Percentiles rank a stretch among this genome's conserved stretches.
phyloP scores from a whole-genome alignment of 2,329 filamentous ascomycete genomes.

The Verticillium albo-atrum region DNA sequence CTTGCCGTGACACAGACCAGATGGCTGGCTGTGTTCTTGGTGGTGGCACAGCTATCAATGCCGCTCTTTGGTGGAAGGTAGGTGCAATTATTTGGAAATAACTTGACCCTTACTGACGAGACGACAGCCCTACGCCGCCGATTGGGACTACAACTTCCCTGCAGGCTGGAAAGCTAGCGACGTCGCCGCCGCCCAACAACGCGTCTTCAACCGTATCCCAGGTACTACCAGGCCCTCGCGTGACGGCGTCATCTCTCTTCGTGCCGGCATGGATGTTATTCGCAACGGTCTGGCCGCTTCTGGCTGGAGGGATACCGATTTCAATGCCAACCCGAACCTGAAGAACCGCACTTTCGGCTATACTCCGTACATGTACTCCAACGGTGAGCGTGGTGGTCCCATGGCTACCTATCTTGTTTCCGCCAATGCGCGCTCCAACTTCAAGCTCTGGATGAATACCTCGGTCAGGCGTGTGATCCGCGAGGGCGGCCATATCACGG shows the following conservation, averaged over 20 bases:
- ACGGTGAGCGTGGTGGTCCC: slow-evolving; percentile 65
- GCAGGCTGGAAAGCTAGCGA: slow-evolving; percentile 64
- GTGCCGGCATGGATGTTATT: slow-evolving; percentile 61
- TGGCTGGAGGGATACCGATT: slow-evolving; percentile 60
- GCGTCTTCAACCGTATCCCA: slow-evolving; percentile 66
- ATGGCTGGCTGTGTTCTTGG: slow-evolving; percentile 71
- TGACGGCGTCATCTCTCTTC: slow-evolving; percentile 64
- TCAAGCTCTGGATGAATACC: slow-evolving; percentile 62
- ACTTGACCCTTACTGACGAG: no score
- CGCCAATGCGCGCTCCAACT: slow-evolving; percentile 56
- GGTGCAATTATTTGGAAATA: slow-evolving; percentile 8
- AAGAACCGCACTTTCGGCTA: slow-evolving; percentile 64
- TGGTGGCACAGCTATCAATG: slow-evolving; percentile 63
- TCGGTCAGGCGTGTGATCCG: slow-evolving; percentile 65
- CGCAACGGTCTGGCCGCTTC: slow-evolving; percentile 51
- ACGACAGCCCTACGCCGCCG: slow-evolving; percentile 48
- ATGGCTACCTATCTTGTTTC: slow-evolving; percentile 67
- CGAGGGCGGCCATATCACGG: slow-evolving; percentile 55
- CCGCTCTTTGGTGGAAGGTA: slow-evolving; percentile 63
- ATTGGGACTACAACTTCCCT: slow-evolving; percentile 72
- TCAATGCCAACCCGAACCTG: slow-evolving; percentile 53
- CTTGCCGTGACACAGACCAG: slow-evolving; percentile 65
- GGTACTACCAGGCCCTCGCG: slow-evolving; percentile 62
- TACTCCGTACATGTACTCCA: slow-evolving; percentile 62
- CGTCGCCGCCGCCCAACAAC: slow-evolving; percentile 52